Evolutionary conservation across 306 rosid species (phyloP).

Genomic region (Spatholobus suberectus): DNA sequence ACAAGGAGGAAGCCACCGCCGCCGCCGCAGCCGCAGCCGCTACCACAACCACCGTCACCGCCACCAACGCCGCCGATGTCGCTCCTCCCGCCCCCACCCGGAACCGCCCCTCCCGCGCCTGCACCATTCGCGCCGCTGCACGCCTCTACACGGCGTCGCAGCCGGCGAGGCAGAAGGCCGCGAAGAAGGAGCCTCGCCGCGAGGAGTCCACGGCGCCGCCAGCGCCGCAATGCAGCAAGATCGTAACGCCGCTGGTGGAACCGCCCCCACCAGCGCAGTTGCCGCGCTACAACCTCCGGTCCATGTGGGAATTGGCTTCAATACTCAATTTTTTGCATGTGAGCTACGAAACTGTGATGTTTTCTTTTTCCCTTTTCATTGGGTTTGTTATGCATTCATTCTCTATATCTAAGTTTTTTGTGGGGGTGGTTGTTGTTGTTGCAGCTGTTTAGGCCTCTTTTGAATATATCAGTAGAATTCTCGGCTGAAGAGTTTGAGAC

Average conservation of each 20-base stretch:
- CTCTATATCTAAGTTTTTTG: slow-evolving; percentile 31
- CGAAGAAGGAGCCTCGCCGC: slow-evolving; percentile 52
- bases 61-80: slow-evolving; percentile 43
- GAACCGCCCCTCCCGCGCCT: slow-evolving; percentile 93
- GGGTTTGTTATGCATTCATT: slow-evolving; percentile 24
- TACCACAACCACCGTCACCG: slow-evolving; percentile 24
- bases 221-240: slow-evolving; percentile 71
- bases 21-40: slow-evolving; percentile 46
- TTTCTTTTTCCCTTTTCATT: not conserved
- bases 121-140: slow-evolving; percentile 85
- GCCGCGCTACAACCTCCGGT: slow-evolving; percentile 87
- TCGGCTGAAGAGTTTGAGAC: slow-evolving; percentile 95
- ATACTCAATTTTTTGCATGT: slow-evolving; percentile 90
- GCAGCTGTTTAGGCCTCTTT: slow-evolving; percentile 80
- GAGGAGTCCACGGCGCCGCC: slow-evolving; percentile 39
- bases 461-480: slow-evolving; percentile 79
- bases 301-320: slow-evolving; percentile 96
- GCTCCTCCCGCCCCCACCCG: slow-evolving; percentile 48
- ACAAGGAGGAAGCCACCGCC: slow-evolving; percentile 52
- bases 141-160: slow-evolving; percentile 60
- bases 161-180: slow-evolving; percentile 48
- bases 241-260: slow-evolving; percentile 78
- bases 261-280: slow-evolving; percentile 78
- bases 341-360: slow-evolving; percentile 55
- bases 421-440: not conserved